Percentiles rank a stretch among this genome's conserved stretches.
Conservation (phyloP, 148 eudicot species). For the Vaccinium vitisidaea region DNA sequence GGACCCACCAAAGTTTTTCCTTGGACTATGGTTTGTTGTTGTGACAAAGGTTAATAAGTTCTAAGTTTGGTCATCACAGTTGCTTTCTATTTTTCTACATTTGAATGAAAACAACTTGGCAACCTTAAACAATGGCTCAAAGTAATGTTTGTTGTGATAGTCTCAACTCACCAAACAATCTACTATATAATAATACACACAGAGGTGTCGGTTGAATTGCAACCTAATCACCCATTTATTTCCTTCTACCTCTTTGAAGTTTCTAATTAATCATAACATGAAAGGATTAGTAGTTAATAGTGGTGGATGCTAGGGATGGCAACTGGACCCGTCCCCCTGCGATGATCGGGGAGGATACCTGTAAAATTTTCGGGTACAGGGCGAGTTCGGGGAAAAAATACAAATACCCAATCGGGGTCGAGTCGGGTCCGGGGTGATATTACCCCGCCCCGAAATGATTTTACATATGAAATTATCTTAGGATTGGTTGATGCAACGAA, state of each 20-base stretch:
- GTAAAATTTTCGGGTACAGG: no score
- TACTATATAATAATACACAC: neutral
- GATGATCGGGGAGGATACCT: no score
- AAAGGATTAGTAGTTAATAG: no score
- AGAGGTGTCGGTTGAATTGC: neutral
- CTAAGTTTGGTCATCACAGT: neutral
- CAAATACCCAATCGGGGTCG: no score
- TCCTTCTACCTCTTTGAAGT: neutral
- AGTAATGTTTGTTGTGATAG: neutral
- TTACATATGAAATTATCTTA: no score
- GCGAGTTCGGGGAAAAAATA: no score
- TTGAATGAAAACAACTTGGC: conserved; percentile 10
- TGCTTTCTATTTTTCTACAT: conserved; percentile 5
- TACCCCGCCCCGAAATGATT: no score
- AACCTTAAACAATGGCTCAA: neutral
- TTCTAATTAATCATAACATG: neutral
- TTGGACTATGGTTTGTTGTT: neutral
- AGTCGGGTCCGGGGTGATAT: no score
- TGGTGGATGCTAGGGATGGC: no score
- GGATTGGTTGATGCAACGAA: neutral
- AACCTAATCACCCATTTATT: neutral
- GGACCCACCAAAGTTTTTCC: neutral
- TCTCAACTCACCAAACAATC: neutral
- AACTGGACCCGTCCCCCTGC: no score
- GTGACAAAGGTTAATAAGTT: conserved; percentile 2